These are phyloP conservation scores for Nitzschia putrida DNA, from an alignment of 108 stramenopile genomes.

Conservation along the genomic window DNA sequence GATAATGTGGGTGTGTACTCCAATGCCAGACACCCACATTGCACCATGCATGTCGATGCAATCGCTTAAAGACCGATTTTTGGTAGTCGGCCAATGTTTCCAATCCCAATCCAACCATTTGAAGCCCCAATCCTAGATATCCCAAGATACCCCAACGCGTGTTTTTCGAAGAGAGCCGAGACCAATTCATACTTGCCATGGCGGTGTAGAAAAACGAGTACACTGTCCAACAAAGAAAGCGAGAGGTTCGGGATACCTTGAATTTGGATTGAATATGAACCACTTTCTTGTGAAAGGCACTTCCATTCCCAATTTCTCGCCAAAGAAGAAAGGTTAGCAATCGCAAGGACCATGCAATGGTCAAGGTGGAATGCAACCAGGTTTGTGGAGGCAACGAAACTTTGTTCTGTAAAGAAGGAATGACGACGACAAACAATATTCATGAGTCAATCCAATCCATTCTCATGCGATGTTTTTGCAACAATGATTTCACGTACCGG, in stretches of 20 bases:
- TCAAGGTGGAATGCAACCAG: slow-evolving; percentile 43
- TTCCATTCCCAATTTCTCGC: slow-evolving; percentile 59
- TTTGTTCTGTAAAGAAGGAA: no score
- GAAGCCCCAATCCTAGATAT: slow-evolving; percentile 32
- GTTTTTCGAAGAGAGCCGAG: slow-evolving; percentile 30
- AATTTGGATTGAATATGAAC: slow-evolving; percentile 35
- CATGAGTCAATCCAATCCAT: slow-evolving; percentile 1
- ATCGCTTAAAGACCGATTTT: slow-evolving; percentile 55
- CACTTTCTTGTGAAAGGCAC: slow-evolving; percentile 49
- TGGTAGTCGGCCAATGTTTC: slow-evolving; percentile 64
- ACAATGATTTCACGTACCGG: no score
- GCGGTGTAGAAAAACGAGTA: slow-evolving; percentile 51
- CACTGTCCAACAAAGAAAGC: slow-evolving; percentile 46
- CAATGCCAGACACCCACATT: slow-evolving; percentile 54
- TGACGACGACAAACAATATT: neutral
- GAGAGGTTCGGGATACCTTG: slow-evolving; percentile 36
- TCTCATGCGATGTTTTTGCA: neutral
- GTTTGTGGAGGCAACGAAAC: slow-evolving; percentile 18
- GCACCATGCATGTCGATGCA: slow-evolving; percentile 57
- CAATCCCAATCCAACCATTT: slow-evolving; percentile 44
- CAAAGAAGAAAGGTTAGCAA: slow-evolving; percentile 46
- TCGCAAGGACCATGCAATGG: slow-evolving; percentile 55
- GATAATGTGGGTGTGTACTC: slow-evolving; percentile 60
- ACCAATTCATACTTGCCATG: slow-evolving; percentile 44
- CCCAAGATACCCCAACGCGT: slow-evolving; percentile 41